Evolutionary conservation across 768 basidiomycete species (phyloP).

Genomic region (Mycena metata): DNA sequence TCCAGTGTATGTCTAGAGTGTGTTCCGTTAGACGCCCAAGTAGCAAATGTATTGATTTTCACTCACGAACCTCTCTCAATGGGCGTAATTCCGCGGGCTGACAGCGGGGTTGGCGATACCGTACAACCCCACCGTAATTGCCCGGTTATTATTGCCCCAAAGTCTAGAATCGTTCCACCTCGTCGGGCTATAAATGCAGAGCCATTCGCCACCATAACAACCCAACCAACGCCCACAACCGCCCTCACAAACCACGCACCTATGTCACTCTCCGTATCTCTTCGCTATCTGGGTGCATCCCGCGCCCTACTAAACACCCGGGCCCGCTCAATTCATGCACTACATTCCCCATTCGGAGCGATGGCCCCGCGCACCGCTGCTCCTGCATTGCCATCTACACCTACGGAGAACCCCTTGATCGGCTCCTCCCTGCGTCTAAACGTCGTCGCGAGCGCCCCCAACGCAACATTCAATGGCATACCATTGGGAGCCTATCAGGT

Average conservation of each 20-base stretch:
- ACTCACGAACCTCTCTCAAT: conserved; percentile 5
- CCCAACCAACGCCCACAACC: neutral
- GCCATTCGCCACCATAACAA: too few relatives aligned
- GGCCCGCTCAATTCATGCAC: conserved; percentile 32
- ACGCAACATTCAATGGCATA: conserved; percentile 33
- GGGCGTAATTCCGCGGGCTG: conserved; percentile 11
- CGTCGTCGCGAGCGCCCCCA: conserved; percentile 30
- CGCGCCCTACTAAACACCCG: conserved; percentile 20
- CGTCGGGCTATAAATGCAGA: neutral
- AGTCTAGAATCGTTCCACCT: conserved; percentile 27
- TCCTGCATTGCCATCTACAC: neutral
- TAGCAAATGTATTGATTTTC: neutral
- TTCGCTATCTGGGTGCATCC: conserved; percentile 33
- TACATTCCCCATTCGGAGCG: conserved; percentile 33
- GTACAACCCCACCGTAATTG: conserved; percentile 15
- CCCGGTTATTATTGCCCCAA: conserved; percentile 16
- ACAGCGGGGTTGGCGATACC: conserved; percentile 9
- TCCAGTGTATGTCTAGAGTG: conserved; percentile 9
- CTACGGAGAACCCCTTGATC: neutral
- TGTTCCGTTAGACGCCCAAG: conserved; percentile 3
- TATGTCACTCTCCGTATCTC: conserved; percentile 16
- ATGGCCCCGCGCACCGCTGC: conserved; percentile 19
- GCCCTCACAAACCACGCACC: neutral
- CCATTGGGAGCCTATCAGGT: conserved; percentile 34
- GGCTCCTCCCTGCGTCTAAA: conserved; percentile 21